phyloP scores from a whole-genome alignment of 2,329 filamentous ascomycete species.

The Fusarium sulawesiense region DNA sequence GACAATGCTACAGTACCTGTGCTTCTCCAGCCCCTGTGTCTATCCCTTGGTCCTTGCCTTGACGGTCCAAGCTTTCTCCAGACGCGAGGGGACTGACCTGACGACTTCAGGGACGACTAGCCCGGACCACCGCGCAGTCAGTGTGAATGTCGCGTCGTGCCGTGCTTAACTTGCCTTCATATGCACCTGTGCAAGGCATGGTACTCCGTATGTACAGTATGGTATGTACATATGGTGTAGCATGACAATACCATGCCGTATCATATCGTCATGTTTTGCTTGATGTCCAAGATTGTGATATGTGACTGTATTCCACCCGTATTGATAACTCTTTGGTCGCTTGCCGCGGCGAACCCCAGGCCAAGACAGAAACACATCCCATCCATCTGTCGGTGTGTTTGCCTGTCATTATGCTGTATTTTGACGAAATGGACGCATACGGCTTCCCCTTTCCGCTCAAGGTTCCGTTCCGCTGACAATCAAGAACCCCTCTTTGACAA shows the following conservation, averaged over 20 bases:
- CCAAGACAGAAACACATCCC: conserved; percentile 22
- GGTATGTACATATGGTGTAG: neutral
- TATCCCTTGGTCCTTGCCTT: conserved; percentile 33
- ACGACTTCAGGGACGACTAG: conserved; percentile 15
- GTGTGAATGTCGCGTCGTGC: conserved; percentile 39
- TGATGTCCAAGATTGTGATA: conserved; percentile 31
- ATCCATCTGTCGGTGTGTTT: conserved; percentile 29
- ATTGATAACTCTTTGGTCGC: conserved; percentile 12
- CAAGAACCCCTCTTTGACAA: conserved; percentile 28
- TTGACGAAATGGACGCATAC: conserved; percentile 19
- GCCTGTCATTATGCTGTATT: conserved; percentile 26
- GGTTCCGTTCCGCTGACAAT: conserved; percentile 24
- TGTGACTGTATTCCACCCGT: conserved; percentile 19
- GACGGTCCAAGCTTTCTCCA: conserved; percentile 36
- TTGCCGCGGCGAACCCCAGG: conserved; percentile 36
- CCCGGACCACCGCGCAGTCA: conserved; percentile 30
- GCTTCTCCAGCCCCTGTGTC: conserved; percentile 25
- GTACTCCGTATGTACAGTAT: neutral
- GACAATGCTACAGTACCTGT: neutral
- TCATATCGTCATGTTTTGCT: conserved; percentile 27
- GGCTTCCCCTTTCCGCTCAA: conserved; percentile 31
- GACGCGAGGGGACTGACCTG: conserved; percentile 24
- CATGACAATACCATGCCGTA: neutral
- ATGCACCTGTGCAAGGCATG: neutral
- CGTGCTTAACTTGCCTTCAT: conserved; percentile 19